Evolutionary conservation across 495 filamentous ascomycete species (phyloP).

Genomic region (Pyrenula massariospora): DNA sequence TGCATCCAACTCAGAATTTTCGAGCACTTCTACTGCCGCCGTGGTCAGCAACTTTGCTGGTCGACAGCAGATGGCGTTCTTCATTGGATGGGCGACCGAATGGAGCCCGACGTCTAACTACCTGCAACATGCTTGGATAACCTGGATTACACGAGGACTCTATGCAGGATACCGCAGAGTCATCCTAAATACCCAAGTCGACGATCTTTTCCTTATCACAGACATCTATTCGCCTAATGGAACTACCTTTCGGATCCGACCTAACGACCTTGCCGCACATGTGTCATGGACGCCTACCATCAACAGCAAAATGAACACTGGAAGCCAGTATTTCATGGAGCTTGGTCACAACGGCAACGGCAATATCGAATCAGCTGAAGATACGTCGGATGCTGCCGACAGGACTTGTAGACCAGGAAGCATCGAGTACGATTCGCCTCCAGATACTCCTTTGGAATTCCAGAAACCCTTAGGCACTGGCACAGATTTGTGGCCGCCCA

Average conservation of each 20-base stretch:
- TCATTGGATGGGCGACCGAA: conserved; percentile 39
- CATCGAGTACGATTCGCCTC: conserved; percentile 24
- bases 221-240: conserved; percentile 37
- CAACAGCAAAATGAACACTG: conserved; percentile 39
- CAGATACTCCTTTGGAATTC: conserved; percentile 41
- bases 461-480: conserved; percentile 46
- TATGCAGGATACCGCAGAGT: conserved; percentile 43
- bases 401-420: conserved; percentile 19
- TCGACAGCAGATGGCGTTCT: conserved; percentile 52
- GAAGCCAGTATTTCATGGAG: conserved; percentile 44
- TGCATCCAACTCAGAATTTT: conserved; percentile 17
- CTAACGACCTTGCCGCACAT: conserved; percentile 36
- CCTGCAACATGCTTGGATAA: conserved; percentile 53
- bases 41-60: conserved; percentile 49
- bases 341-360: conserved; percentile 53
- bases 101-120: conserved; percentile 45
- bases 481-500: conserved; percentile 38
- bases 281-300: conserved; percentile 34
- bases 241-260: conserved; percentile 35
- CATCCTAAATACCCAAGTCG: conserved; percentile 50
- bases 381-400: conserved; percentile 22
- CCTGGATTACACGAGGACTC: conserved; percentile 46
- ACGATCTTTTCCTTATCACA: conserved; percentile 50
- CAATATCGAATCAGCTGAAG: conserved; percentile 37
- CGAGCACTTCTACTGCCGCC: conserved; percentile 34